A percentile compares a stretch with the other conserved stretches of the same genome.
Conservation (phyloP, 345 rosid genomes). For the Carallia pectinifolia region DNA sequence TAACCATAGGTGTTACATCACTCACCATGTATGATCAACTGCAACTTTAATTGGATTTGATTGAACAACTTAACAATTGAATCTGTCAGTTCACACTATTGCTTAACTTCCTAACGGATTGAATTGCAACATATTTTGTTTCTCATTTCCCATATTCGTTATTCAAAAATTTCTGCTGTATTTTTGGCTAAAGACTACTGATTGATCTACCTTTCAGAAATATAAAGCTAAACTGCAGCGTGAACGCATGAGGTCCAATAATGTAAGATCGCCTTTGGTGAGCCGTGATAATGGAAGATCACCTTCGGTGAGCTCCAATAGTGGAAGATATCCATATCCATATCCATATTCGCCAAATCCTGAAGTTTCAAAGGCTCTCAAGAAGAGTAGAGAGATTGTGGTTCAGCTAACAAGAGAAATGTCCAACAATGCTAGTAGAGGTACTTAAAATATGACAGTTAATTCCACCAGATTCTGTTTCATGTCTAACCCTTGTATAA, state of each 20-base stretch:
- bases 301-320: neutral
- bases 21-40: too few relatives aligned
- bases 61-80: too few relatives aligned
- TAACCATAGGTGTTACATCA: too few relatives aligned
- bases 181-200: neutral
- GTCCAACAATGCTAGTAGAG: neutral
- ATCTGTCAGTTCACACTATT: too few relatives aligned
- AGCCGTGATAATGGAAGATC: neutral
- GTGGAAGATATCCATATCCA: neutral
- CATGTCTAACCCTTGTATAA: too few relatives aligned
- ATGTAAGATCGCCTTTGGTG: too few relatives aligned
- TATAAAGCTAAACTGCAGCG: conserved; percentile 34
- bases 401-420: neutral
- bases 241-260: neutral
- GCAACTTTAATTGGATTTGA: too few relatives aligned
- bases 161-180: too few relatives aligned
- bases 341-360: neutral
- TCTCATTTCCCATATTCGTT: neutral
- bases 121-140: too few relatives aligned
- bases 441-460: neutral
- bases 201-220: conserved; percentile 36
- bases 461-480: neutral
- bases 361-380: neutral
- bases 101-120: too few relatives aligned
- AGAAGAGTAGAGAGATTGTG: neutral